Evolutionary conservation across 192 early-diverging fungal species (phyloP), one percentile per base, ranked within the genome.

Genomic region (Hyaloraphidium curvatum): DNA sequence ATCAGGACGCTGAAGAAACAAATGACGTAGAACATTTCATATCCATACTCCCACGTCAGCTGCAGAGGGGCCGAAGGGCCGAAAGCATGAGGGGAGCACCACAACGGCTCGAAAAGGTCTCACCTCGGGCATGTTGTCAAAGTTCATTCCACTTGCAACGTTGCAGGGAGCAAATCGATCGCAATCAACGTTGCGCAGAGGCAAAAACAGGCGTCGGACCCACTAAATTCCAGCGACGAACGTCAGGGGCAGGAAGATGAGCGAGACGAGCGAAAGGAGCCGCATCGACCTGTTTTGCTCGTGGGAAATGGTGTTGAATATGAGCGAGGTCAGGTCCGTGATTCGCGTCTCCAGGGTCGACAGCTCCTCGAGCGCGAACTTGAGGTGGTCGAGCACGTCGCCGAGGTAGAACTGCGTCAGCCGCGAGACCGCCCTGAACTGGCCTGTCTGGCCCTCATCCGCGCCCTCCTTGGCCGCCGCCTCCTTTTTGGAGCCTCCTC

Each of bases 221-320:
- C 25, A 14, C 14, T 25, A 48, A 5, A 48, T 25, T 48, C 43
- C 43, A 9, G 43, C 43, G 17, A 48, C 43, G 23, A 48, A 48
- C 11, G 43, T 48, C 43, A 48, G 23, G 7, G 43, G 43, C 43
- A 48, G 25, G 23, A 48, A 48, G 43, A 48, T 22, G 7, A 48
- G 43, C 14, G 43, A 48, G 17, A 48, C 43, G 19, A 48, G 14
- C 43, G 43, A 22, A 14, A 48, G 19, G 17, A 48, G 17, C 5
- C 17, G 25, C 43, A 48, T 48, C 5, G 43, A 9, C 17, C 43
- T 48, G 43, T 48, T 48, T 48, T 48, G 43, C 17, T 48, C 25
- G 43, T 22, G 25, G 4, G 43, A 48, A 14, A 48, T 25, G 17
- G 25, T 22, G 43, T 48, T 48, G 43, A 48, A 48, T 14, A 48